phyloP scores from a whole-genome alignment of 495 filamentous ascomycete species.

The Acidiella bohemica region DNA sequence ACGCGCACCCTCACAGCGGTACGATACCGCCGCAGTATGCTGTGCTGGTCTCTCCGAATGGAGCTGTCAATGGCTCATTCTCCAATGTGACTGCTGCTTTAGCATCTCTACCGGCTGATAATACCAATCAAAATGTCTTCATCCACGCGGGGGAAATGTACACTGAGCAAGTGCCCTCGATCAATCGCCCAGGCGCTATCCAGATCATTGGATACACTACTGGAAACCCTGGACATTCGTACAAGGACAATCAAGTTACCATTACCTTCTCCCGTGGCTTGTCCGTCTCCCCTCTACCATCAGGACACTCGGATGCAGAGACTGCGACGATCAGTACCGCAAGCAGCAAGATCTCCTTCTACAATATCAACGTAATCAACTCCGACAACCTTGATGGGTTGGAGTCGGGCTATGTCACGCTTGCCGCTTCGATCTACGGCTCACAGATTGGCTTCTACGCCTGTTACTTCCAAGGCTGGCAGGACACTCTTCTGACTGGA shows the following conservation, averaged over 20 bases:
- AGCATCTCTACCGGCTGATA: constrained; percentile 36
- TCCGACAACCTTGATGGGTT: constrained; percentile 14
- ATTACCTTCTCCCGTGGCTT: constrained; percentile 31
- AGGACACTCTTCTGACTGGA: constrained; percentile 18
- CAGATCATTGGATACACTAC: constrained; percentile 49
- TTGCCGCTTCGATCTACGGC: constrained; percentile 15
- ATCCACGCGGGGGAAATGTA: constrained; percentile 39
- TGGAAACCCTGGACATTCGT: constrained; percentile 34
- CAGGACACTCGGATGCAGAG: constrained; percentile 29
- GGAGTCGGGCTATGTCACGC: constrained; percentile 13
- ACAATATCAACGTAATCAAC: constrained; percentile 20
- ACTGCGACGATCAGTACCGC: constrained; percentile 34
- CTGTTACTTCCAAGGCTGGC: constrained; percentile 14
- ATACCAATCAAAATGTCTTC: constrained; percentile 46
- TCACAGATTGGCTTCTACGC: constrained; percentile 16
- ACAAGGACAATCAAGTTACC: constrained; percentile 43
- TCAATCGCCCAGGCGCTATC: constrained; percentile 26
- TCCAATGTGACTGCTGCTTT: constrained; percentile 43
- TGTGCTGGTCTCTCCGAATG: constrained; percentile 32
- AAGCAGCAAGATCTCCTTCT: constrained; percentile 8
- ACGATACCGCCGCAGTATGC: constrained; percentile 38
- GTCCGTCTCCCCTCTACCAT: constrained; percentile 27
- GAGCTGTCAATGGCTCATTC: constrained; percentile 32
- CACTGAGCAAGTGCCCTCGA: constrained; percentile 24
- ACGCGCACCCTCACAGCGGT: constrained; percentile 23